These are phyloP conservation scores for Baorangia bicolor DNA, from an alignment of 768 basidiomycete genomes.

Conservation along the genomic window DNA sequence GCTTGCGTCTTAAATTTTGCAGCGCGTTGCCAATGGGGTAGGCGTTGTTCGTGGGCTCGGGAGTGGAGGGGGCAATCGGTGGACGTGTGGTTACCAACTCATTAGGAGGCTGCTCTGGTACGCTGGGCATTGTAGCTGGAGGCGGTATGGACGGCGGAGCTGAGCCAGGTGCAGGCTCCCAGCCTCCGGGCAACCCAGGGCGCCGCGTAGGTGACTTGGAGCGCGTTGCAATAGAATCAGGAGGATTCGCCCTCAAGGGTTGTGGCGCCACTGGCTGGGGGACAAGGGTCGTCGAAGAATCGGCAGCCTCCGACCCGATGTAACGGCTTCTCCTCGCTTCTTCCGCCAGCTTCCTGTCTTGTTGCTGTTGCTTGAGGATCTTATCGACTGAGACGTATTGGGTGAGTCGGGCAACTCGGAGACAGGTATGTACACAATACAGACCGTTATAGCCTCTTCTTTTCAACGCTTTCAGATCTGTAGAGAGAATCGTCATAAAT, in stretches of 20 bases:
- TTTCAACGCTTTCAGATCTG: constrained; percentile 77
- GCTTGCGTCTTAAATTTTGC: constrained; percentile 30
- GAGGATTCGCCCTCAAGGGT: constrained; percentile 3
- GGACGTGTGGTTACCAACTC: background rate
- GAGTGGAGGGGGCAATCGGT: background rate
- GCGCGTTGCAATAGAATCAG: constrained; percentile 5
- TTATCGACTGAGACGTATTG: constrained; percentile 64
- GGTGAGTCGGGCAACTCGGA: constrained; percentile 9
- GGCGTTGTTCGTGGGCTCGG: constrained; percentile 5
- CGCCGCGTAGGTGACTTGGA: constrained; percentile 21
- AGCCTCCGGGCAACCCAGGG: constrained; percentile 21
- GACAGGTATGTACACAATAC: constrained; percentile 10
- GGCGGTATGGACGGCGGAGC: constrained; percentile 8
- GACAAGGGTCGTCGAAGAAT: background rate
- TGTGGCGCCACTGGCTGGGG: constrained; percentile 17
- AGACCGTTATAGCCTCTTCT: constrained; percentile 84
- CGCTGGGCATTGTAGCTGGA: background rate
- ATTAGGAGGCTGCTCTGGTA: constrained; percentile 5
- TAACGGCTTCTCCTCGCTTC: constrained; percentile 34
- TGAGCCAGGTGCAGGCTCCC: constrained; percentile 18
- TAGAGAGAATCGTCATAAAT: constrained; percentile 92
- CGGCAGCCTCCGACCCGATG: constrained; percentile 18
- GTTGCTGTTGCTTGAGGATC: constrained; percentile 81
- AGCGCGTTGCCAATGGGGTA: constrained; percentile 17
- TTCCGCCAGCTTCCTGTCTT: constrained; percentile 58